Evolutionary conservation across 768 basidiomycete species (phyloP).

Genomic region (Pisolithus orientalis): DNA sequence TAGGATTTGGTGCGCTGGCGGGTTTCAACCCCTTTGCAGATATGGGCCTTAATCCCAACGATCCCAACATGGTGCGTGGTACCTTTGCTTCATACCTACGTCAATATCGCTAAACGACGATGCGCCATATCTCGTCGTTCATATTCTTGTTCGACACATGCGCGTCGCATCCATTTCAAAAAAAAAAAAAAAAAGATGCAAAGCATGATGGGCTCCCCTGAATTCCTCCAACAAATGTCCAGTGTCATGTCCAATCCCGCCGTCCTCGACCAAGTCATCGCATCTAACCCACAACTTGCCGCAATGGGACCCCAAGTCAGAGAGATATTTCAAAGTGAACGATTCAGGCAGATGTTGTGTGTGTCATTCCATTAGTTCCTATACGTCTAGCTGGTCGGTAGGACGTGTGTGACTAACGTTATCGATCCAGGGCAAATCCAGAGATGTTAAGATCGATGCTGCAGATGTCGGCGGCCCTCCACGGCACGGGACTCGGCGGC

Average conservation of each 20-base stretch:
- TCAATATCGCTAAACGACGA: background rate
- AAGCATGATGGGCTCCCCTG: constrained; percentile 76
- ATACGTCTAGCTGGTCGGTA: background rate
- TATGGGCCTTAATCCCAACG: constrained; percentile 86
- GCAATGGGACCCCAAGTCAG: constrained; percentile 77
- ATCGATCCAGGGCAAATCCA: constrained; percentile 56
- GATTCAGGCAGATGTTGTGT: constrained; percentile 72
- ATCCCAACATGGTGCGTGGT: constrained; percentile 82
- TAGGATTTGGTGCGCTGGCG: constrained; percentile 74
- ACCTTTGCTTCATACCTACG: background rate
- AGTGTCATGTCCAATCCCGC: constrained; percentile 80
- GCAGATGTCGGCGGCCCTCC: constrained; percentile 57
- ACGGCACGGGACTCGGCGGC: constrained; percentile 32
- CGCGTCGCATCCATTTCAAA: background rate
- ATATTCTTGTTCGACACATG: background rate
- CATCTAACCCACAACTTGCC: constrained; percentile 71
- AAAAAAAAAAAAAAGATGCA: constrained; percentile 48
- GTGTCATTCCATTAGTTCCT: constrained; percentile 15
- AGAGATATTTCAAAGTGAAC: constrained; percentile 68
- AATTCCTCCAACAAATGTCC: constrained; percentile 86
- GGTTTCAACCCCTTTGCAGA: constrained; percentile 90
- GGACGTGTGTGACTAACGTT: background rate
- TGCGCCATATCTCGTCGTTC: background rate
- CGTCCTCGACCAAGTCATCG: constrained; percentile 83
- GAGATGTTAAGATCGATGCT: constrained; percentile 70